Evolutionary conservation across 768 basidiomycete genomes (phyloP), one percentile per base, ranked within the genome.

Genomic region (Inosperma sp.): DNA sequence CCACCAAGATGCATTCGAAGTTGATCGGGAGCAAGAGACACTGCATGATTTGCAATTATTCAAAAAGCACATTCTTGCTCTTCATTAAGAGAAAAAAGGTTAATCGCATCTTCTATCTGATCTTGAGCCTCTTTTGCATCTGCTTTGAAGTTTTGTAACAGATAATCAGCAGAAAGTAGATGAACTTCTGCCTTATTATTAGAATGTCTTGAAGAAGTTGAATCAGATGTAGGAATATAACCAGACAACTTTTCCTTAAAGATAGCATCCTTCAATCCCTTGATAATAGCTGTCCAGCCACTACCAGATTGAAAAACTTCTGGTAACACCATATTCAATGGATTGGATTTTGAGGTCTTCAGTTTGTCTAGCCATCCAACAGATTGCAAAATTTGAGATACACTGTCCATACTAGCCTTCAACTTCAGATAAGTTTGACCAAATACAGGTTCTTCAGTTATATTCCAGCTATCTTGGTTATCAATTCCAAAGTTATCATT

Each of bases 1-100:
- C 70, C 70, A 7, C 62, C 67, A 0, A 69, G 48, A 47, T 66
- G 66, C 64, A 69, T 66, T 27, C 58, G 64, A 1, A 69, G 25
- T 5, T 62, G 62, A 8, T 61, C 49, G 1, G 66, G 55, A 10
- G 37, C 34, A 13, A 36, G 5, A 17, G 36, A 31, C 5, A 49
- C 17, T 1, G 47, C 50, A 43, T 58, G 56, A 31, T 56, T 57
- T 55, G 54, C 67, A 62, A 70, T 51, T 17, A 70, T 65, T 1
- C 53, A 19, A 37, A 66, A 71, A 0, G 68, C 70, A 29, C 64
- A 35, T 10, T 63, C 50, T 52, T 72, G 70, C 40, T 70, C 68
- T 4, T 33, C 23, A 49, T 72, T 72, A 4, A 71, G 45, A 29
- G 4, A 9, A 13, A 49, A 49, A 3, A 0, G 13, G 0, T 2